Conservation (phyloP, 108 stramenopile genomes). For the Stephanodiscus minutulus region DNA sequence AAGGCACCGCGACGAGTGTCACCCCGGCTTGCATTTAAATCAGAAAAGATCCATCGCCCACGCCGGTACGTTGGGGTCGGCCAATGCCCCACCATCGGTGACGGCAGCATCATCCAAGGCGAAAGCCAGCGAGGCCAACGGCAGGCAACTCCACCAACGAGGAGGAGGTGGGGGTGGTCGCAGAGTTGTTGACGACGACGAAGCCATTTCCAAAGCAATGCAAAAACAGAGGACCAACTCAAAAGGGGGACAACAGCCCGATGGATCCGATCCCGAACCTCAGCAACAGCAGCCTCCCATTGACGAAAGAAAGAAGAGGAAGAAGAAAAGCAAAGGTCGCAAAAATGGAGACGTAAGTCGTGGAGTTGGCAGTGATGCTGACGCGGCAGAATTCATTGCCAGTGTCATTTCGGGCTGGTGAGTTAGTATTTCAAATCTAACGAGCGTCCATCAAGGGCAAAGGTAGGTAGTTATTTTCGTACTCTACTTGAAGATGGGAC, state of each 20-base stretch:
- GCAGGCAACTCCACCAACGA: too few species aligned
- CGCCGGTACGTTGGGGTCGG: too few species aligned
- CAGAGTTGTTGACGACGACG: too few species aligned
- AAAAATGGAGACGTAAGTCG: constrained; percentile 52
- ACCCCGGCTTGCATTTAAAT: not conserved
- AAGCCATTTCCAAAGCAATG: too few species aligned
- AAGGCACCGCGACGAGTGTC: constrained; percentile 10
- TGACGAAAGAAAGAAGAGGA: constrained; percentile 25
- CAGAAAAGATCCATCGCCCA: constrained; percentile 1
- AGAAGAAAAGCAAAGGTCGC: constrained; percentile 32
- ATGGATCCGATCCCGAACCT: constrained; percentile 26
- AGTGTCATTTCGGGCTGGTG: constrained; percentile 20
- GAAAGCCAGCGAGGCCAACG: too few species aligned
- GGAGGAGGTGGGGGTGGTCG: too few species aligned
- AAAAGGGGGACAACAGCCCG: constrained; percentile 27
- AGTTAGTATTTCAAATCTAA: too few species aligned
- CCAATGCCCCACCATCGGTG: too few species aligned
- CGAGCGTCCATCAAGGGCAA: too few species aligned
- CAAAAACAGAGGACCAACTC: constrained; percentile 22
- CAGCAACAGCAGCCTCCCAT: constrained; percentile 7
- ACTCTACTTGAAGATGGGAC: too few species aligned
- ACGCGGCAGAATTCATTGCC: constrained; percentile 33
- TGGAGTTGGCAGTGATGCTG: not conserved
- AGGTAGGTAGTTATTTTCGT: too few species aligned
- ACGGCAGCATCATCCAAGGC: too few species aligned